Conservation (phyloP, 2,329 filamentous ascomycete genomes). For the Ramichloridium luteum region DNA sequence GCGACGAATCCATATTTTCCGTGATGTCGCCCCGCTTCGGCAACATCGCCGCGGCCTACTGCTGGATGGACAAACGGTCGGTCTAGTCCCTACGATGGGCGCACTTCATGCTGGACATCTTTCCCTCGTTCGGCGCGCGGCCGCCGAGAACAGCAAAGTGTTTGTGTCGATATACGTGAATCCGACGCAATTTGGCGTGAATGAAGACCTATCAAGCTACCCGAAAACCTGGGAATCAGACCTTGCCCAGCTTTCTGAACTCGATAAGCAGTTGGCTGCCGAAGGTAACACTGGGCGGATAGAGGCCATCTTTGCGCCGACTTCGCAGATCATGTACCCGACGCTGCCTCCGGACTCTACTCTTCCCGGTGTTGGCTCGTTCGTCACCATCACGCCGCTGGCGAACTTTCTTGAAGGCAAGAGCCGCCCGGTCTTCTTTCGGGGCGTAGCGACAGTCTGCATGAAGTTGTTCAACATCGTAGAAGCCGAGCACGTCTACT, state of each 20-base stretch:
- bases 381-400: conserved; percentile 81
- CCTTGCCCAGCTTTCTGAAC: conserved; percentile 48
- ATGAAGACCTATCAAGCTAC: conserved; percentile 80
- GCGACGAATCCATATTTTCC: conserved; percentile 64
- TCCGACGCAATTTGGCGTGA: conserved; percentile 84
- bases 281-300: conserved; percentile 47
- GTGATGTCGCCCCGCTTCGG: conserved; percentile 60
- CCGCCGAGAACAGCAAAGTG: conserved; percentile 71
- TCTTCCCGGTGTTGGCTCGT: conserved; percentile 67
- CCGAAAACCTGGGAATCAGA: conserved; percentile 82
- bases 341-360: conserved; percentile 61
- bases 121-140: conserved; percentile 71
- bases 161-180: conserved; percentile 93
- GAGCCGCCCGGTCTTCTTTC: conserved; percentile 85
- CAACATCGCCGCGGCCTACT: conserved; percentile 55
- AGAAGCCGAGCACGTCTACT: conserved; percentile 68
- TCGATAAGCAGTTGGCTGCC: conserved; percentile 60
- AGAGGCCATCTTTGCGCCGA: conserved; percentile 75
- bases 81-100: conserved; percentile 93
- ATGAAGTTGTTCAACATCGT: conserved; percentile 87
- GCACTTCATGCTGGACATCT: conserved; percentile 89
- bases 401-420: conserved; percentile 70
- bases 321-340: conserved; percentile 77
- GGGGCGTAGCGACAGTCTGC: conserved; percentile 90
- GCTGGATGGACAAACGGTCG: conserved; percentile 58